A percentile compares a stretch with the other conserved stretches of the same genome.
Evolutionary conservation across 148 eudicot species (phyloP).

Genomic region (Rhododendron williamsianum): DNA sequence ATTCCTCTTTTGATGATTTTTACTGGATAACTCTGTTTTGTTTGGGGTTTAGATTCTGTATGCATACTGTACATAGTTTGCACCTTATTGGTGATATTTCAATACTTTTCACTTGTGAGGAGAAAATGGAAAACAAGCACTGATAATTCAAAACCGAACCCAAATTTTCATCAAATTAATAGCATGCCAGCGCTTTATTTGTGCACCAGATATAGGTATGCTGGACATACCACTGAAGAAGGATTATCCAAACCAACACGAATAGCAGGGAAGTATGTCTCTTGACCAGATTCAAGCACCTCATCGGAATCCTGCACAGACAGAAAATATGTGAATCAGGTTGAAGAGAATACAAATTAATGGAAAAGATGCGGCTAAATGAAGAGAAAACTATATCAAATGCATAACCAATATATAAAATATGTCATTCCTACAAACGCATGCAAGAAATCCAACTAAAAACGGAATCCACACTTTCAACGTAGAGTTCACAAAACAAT

Average conservation of each 20-base stretch:
- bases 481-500: not conserved
- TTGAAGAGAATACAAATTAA: not conserved
- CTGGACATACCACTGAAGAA: constrained; percentile 67
- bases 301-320: constrained; percentile 47
- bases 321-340: not conserved
- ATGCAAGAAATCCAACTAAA: not conserved
- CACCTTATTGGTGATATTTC: not conserved
- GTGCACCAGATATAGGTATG: constrained; percentile 6
- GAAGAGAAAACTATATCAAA: not conserved
- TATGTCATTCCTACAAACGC: not conserved
- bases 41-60: not conserved
- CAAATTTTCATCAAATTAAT: constrained; percentile 5
- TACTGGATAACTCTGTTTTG: not conserved
- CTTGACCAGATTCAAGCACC: constrained; percentile 77
- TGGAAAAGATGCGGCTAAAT: not conserved
- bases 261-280: constrained; percentile 83
- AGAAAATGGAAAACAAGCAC: not conserved
- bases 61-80: not conserved
- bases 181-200: not conserved
- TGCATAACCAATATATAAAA: constrained; percentile 3
- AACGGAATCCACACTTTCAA: not conserved
- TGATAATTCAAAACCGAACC: not conserved
- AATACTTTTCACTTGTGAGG: not conserved
- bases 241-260: constrained; percentile 58
- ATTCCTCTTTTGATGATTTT: not conserved